Conservation (phyloP, 345 rosid species). For the Arabis hirsuta region DNA sequence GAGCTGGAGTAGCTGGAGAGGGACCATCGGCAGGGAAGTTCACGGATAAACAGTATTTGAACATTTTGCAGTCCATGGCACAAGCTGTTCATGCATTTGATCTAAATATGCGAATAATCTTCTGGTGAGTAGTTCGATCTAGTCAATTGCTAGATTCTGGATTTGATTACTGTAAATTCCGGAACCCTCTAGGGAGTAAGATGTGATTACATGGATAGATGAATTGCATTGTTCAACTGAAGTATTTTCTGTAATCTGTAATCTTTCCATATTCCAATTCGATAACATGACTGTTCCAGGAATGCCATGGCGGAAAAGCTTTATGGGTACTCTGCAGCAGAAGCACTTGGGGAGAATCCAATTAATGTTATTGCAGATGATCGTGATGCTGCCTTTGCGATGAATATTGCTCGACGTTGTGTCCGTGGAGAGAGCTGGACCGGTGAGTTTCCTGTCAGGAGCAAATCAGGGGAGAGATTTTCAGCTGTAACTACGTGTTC, state of each 20-base stretch:
- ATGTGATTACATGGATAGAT: not conserved
- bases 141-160: slow-evolving; percentile 6
- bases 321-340: slow-evolving; percentile 77
- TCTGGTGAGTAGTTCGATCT: slow-evolving; percentile 63
- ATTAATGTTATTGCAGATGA: slow-evolving; percentile 73
- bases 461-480: slow-evolving; percentile 71
- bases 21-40: slow-evolving; percentile 70
- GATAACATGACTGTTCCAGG: slow-evolving; percentile 55
- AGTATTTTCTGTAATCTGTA: not conserved
- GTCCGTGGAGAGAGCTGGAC: slow-evolving; percentile 82
- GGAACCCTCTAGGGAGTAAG: not conserved
- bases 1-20: slow-evolving; percentile 33
- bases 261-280: slow-evolving; percentile 19
- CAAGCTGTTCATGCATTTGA: slow-evolving; percentile 89
- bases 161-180: not conserved
- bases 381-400: slow-evolving; percentile 58
- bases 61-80: slow-evolving; percentile 92
- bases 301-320: slow-evolving; percentile 82
- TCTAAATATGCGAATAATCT: slow-evolving; percentile 62
- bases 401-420: slow-evolving; percentile 56
- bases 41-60: slow-evolving; percentile 72
- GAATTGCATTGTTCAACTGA: slow-evolving; percentile 10
- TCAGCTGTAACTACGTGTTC: slow-evolving; percentile 66
- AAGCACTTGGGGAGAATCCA: slow-evolving; percentile 78
- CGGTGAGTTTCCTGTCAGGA: slow-evolving; percentile 88